Conservation (phyloP, 805 yeast species). For the Candida cerambycidarum region DNA sequence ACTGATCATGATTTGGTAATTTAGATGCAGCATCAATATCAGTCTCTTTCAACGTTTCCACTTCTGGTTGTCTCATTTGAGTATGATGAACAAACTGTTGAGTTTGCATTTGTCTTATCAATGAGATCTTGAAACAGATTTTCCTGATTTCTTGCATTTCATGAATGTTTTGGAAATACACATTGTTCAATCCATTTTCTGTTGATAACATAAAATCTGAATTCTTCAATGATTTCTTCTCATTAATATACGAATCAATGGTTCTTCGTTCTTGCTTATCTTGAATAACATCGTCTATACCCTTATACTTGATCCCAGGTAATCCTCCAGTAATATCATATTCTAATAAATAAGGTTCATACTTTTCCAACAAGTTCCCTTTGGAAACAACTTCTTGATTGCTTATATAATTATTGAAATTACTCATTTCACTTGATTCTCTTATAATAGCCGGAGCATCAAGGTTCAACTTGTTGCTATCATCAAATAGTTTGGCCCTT, state of each 20-base stretch:
- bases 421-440: slow-evolving; percentile 65
- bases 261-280: slow-evolving; percentile 35
- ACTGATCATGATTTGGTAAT: slow-evolving; percentile 63
- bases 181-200: slow-evolving; percentile 58
- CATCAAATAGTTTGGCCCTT: slow-evolving; percentile 64
- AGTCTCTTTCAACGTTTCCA: slow-evolving; percentile 57
- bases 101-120: slow-evolving; percentile 88
- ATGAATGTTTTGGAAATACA: slow-evolving; percentile 63
- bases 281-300: slow-evolving; percentile 46
- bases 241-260: slow-evolving; percentile 31
- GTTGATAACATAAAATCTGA: slow-evolving; percentile 35
- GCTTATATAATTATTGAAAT: slow-evolving; percentile 47
- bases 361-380: slow-evolving; percentile 50
- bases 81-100: slow-evolving; percentile 73
- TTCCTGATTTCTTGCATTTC: slow-evolving; percentile 87
- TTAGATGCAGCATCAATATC: slow-evolving; percentile 86
- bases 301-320: slow-evolving; percentile 61
- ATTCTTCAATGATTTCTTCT: slow-evolving; percentile 20
- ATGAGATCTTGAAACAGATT: slow-evolving; percentile 81
- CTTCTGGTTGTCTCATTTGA: slow-evolving; percentile 68
- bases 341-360: slow-evolving; percentile 70
- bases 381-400: slow-evolving; percentile 42
- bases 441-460: slow-evolving; percentile 72
- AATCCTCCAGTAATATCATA: slow-evolving; percentile 81
- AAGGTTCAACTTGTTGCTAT: slow-evolving; percentile 48